Evolutionary conservation across 2,329 filamentous ascomycete genomes (phyloP), one percentile per base, ranked within the genome.

Genomic region (Fusarium luffae): DNA sequence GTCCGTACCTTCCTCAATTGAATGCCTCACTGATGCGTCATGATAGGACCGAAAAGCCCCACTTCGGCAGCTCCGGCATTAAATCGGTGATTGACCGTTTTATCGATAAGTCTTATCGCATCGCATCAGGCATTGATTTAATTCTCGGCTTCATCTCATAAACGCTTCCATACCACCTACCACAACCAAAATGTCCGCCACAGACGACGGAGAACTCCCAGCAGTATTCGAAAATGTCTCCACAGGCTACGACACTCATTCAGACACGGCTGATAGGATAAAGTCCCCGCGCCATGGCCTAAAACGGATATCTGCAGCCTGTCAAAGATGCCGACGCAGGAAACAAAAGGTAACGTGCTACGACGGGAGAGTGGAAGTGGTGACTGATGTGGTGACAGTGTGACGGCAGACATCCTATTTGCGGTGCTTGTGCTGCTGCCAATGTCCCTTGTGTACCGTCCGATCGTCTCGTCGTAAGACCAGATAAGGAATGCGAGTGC

Each of bases 291-390:
- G 71, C 2, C 68, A 66, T 13, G 71, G 70, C 0, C 44, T 73
- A 7, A 74, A 72, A 37, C 60, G 71, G 16, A 70, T 61, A 11
- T 68, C 71, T 4, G 71, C 71, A 1, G 71, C 71, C 1, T 73
- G 71, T 16, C 66, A 73, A 30, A 55, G 71, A 59, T 73, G 71
- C 11, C 71, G 71, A 7, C 66, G 71, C 9, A 63, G 71, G 18
- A 73, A 73, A 40, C 68, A 72, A 56, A 73, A 74, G 54, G 67
- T 64, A 64, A 64, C 18, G 68, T 44, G 30, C 23, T n/a, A 21
- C n/a, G 4, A 13, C 28, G 12, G 28, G 5, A 13, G n/a, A n/a
- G n/a, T n/a, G n/a, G n/a, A 12, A 40, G 9, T 11, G 13, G 12
- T 8, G 23, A 57, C 43, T 23, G 10, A 19, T 8, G 13, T 40